These are phyloP conservation scores for Psilocybe cyanescens DNA, from an alignment of 768 basidiomycete species.

Conservation along the genomic window DNA sequence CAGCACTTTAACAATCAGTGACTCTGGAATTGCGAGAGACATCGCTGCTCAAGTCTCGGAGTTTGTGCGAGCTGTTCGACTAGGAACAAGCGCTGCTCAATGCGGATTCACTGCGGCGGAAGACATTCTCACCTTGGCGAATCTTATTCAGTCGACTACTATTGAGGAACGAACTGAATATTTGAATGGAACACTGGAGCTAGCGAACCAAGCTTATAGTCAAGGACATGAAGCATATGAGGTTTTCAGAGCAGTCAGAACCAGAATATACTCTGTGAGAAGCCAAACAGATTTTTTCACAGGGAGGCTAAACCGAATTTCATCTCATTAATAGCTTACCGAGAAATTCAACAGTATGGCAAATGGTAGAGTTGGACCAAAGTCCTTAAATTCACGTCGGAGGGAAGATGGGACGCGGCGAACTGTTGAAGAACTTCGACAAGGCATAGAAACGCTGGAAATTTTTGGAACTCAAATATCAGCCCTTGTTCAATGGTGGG, in stretches of 20 bases:
- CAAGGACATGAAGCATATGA: constrained; percentile 18
- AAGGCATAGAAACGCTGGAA: constrained; percentile 14
- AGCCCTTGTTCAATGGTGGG: constrained; percentile 23
- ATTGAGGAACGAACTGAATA: constrained; percentile 15
- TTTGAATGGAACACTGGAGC: constrained; percentile 18
- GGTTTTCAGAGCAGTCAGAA: constrained; percentile 14
- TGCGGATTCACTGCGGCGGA: constrained; percentile 19
- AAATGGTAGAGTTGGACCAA: neutral
- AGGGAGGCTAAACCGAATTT: neutral
- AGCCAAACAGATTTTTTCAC: too few relatives aligned
- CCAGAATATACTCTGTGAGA: constrained; percentile 14
- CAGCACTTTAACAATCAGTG: neutral
- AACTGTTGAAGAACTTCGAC: constrained; percentile 11
- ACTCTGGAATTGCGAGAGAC: neutral
- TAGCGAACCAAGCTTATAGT: constrained; percentile 17
- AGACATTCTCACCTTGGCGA: constrained; percentile 17
- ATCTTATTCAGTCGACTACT: constrained; percentile 13
- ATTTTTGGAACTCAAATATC: constrained; percentile 13
- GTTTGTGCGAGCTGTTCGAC: constrained; percentile 13
- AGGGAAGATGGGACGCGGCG: constrained; percentile 5
- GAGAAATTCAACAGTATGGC: constrained; percentile 4
- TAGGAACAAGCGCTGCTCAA: constrained; percentile 18
- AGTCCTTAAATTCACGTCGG: neutral
- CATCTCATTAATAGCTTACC: neutral
- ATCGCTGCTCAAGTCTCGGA: constrained; percentile 6